phyloP scores from a whole-genome alignment of 1,284 basidiomycete genomes.

The Vanrija humicola region DNA sequence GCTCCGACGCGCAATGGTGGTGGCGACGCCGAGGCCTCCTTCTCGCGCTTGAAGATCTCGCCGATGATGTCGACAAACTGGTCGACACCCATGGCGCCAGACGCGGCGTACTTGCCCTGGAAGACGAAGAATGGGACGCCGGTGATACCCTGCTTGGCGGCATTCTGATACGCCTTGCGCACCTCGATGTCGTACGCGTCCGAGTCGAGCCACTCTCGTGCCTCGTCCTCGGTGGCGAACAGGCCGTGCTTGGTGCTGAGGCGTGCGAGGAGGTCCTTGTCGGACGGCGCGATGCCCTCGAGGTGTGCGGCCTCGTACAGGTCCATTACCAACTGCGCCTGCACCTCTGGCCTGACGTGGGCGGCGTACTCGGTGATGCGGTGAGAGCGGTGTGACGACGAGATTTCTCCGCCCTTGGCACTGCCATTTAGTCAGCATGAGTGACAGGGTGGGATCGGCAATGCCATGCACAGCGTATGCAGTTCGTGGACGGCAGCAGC shows the following conservation, averaged over 20 bases:
- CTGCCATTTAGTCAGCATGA: neutral
- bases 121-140: conserved; percentile 52
- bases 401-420: conserved; percentile 5
- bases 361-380: conserved; percentile 35
- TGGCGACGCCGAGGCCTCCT: neutral
- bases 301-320: conserved; percentile 47
- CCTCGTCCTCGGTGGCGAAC: conserved; percentile 34
- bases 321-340: conserved; percentile 33
- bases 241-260: conserved; percentile 42
- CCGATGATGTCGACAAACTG: conserved; percentile 49
- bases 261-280: conserved; percentile 33
- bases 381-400: conserved; percentile 45
- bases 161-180: conserved; percentile 28
- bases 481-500: too few species aligned
- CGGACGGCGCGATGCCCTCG: conserved; percentile 38
- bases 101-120: conserved; percentile 43
- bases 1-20: too few species aligned
- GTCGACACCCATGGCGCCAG: conserved; percentile 50
- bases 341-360: conserved; percentile 35
- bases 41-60: neutral
- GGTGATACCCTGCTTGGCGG: conserved; percentile 41
- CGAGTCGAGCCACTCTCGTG: conserved; percentile 29
- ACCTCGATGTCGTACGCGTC: conserved; percentile 37
- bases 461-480: too few species aligned
- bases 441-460: neutral